Conservation (phyloP, 495 filamentous ascomycete species). For the Hypoxylon intermedium region DNA sequence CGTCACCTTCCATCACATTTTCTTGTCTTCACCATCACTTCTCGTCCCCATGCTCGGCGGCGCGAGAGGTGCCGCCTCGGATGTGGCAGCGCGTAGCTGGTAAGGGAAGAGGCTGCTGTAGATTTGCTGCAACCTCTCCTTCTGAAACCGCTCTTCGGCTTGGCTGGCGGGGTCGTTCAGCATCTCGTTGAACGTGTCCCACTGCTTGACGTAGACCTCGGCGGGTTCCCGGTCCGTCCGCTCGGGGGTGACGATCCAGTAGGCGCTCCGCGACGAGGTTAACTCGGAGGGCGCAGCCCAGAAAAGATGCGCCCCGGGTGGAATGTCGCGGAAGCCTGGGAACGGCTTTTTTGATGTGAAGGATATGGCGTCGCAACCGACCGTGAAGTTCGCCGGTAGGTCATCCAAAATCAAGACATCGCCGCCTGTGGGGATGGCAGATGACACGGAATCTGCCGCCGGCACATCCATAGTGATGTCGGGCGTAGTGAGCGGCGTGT, state of each 20-base stretch:
- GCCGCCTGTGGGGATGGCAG: constrained; percentile 38
- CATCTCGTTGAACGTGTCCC: constrained; percentile 63
- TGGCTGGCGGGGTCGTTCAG: constrained; percentile 49
- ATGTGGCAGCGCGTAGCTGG: constrained; percentile 26
- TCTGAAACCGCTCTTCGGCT: constrained; percentile 46
- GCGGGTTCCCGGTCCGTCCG: constrained; percentile 25
- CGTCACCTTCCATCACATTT: no score
- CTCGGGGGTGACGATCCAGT: constrained; percentile 61
- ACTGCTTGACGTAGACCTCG: constrained; percentile 62
- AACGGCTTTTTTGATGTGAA: constrained; percentile 51
- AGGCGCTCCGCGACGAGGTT: constrained; percentile 59
- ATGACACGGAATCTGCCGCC: constrained; percentile 22
- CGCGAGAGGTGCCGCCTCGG: constrained; percentile 8
- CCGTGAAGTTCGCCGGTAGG: constrained; percentile 48
- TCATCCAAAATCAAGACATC: constrained; percentile 53
- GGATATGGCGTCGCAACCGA: constrained; percentile 56
- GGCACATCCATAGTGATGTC: constrained; percentile 25
- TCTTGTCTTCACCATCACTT: no score
- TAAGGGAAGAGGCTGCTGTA: constrained; percentile 51
- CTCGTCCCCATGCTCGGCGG: no score
- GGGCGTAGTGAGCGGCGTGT: constrained; percentile 12
- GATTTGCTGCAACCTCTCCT: constrained; percentile 44
- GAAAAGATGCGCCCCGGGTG: constrained; percentile 64
- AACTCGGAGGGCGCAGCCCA: constrained; percentile 61
- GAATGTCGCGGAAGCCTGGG: constrained; percentile 65